Base-by-base conservation (phyloP, 805 yeast genomes). In the Lipomyces starkeyi region DNA sequence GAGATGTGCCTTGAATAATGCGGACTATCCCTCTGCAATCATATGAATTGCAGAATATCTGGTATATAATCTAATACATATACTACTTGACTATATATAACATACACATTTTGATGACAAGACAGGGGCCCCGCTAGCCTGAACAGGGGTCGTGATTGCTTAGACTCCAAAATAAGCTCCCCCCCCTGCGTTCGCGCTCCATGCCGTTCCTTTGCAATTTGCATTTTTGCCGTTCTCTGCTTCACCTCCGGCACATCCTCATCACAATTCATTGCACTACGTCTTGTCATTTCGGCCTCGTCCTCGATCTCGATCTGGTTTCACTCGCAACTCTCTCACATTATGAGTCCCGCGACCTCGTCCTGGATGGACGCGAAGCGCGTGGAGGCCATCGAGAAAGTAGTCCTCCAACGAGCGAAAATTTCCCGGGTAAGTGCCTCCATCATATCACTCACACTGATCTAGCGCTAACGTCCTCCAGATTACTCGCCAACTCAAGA, bases 341-440 rank as follows among this genome's bases (percentile, higher is more conserved):
- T 62, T 58, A 64, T 62, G 66, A 61, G 61, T 58, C 27, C 58
- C 29, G 49, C 66, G 14, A 40, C 60, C n/a, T 32, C 71, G 43
- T 67, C 71, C 40, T 69, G 72, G 67, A 68, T 68, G 67, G 72
- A 69, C 67, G 64, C 61, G 22, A 69, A 69, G 63, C 71, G 72
- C 34, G 65, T 69, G 65, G 71, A 70, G 63, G 63, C 73, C 56
- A 65, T 69, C 66, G 73, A 70, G 47, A 62, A 79, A 63, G 79
- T 80, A 56, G 81, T 81, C 25, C 76, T 81, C 53, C 76, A 79
- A 34, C 76, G 83, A 49, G 83, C 83, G 0, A 81, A 81, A 67
- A 79, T 81, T 61, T 77, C 83, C 32, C 71, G 82, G 35, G 77
- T 74, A 70, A 34, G 76, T 58, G 34, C 49, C 20, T 27, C n/a